Percentiles rank a stretch among this genome's conserved stretches.
Evolutionary conservation across 1,284 basidiomycete species (phyloP).

Genomic region (Meira nashicola): DNA sequence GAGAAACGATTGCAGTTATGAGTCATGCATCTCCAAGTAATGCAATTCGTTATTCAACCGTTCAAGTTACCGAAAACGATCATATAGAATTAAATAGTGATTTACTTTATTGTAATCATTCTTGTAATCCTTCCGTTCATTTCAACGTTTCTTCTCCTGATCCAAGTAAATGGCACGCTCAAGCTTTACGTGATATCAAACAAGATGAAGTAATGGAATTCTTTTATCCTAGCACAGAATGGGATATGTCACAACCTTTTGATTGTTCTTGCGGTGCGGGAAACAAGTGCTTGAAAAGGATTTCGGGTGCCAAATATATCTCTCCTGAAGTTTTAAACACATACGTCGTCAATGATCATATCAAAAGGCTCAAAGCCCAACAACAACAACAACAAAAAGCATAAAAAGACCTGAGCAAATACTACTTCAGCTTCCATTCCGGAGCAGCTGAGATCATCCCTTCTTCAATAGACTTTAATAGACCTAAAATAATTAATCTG

Average conservation of each 20-base stretch:
- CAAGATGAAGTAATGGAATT: slow-evolving; percentile 43
- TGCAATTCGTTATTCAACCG: slow-evolving; percentile 35
- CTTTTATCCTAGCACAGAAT: slow-evolving; percentile 50
- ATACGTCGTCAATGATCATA: slow-evolving; percentile 45
- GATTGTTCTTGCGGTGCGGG: slow-evolving; percentile 32
- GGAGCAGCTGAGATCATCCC: too few relatives aligned
- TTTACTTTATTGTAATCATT: slow-evolving; percentile 49
- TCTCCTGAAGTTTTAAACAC: slow-evolving; percentile 14
- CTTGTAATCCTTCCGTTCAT: slow-evolving; percentile 39
- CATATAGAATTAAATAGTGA: slow-evolving; percentile 48
- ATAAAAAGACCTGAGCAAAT: neutral
- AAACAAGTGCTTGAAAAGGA: slow-evolving; percentile 29
- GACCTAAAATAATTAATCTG: too few relatives aligned
- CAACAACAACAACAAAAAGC: slow-evolving; percentile 24
- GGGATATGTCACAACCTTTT: slow-evolving; percentile 48
- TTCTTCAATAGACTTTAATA: too few relatives aligned
- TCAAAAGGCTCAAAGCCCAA: slow-evolving; percentile 28
- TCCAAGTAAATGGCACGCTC: slow-evolving; percentile 26
- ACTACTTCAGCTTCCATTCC: too few relatives aligned
- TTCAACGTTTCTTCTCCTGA: slow-evolving; percentile 26
- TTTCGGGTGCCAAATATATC: slow-evolving; percentile 38
- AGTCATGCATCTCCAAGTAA: slow-evolving; percentile 23
- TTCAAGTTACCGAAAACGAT: slow-evolving; percentile 29
- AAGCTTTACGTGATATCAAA: slow-evolving; percentile 32
- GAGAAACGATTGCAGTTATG: slow-evolving; percentile 32